These are phyloP conservation scores for Skeletonema grethae DNA, from an alignment of 108 stramenopile genomes.

Conservation along the genomic window DNA sequence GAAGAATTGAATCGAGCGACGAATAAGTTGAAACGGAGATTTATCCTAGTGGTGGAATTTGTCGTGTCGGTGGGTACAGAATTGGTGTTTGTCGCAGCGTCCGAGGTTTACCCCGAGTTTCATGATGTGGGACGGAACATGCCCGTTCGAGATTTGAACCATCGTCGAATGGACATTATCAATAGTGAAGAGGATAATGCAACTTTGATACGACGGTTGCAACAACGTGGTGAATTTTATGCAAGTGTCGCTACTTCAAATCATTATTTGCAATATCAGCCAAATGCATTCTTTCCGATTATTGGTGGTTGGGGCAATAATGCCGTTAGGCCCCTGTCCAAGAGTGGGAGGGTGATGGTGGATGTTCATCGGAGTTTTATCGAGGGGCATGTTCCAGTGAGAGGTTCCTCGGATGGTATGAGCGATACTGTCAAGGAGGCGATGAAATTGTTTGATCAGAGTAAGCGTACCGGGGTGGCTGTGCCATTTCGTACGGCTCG, in stretches of 20 bases:
- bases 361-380: conserved; percentile 62
- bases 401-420: conserved; percentile 63
- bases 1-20: conserved; percentile 70
- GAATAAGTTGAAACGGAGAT: conserved; percentile 60
- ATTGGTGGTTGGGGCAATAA: conserved; percentile 70
- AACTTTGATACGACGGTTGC: conserved; percentile 48
- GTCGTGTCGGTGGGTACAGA: conserved; percentile 63
- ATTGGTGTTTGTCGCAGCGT: conserved; percentile 68
- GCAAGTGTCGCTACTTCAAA: conserved; percentile 63
- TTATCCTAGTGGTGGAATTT: conserved; percentile 67
- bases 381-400: conserved; percentile 63
- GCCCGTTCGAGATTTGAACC: conserved; percentile 56
- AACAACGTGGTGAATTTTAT: conserved; percentile 69
- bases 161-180: conserved; percentile 48
- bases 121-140: conserved; percentile 59
- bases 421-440: conserved; percentile 71
- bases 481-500: conserved; percentile 71
- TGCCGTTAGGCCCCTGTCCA: conserved; percentile 62
- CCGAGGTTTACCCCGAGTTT: conserved; percentile 71
- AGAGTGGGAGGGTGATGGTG: conserved; percentile 72
- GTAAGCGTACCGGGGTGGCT: conserved; percentile 65
- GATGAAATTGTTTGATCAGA: conserved; percentile 70
- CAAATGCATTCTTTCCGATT: conserved; percentile 68
- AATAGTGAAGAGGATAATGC: conserved; percentile 44
- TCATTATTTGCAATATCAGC: conserved; percentile 69